Evolutionary conservation across 345 rosid genomes (phyloP), one percentile per base, ranked within the genome.

Genomic region (Psidium guajava): DNA sequence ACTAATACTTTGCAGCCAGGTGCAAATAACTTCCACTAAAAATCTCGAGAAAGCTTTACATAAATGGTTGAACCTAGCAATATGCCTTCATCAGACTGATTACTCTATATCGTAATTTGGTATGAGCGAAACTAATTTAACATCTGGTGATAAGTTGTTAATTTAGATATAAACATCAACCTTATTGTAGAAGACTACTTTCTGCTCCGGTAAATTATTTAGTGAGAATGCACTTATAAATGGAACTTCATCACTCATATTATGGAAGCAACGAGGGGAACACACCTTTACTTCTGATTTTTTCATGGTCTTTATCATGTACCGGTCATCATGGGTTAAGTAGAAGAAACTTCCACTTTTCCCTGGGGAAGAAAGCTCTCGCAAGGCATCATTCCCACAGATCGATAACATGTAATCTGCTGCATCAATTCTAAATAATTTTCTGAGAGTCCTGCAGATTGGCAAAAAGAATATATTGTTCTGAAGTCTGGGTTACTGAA

Each of bases 281-380:
- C 91, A 87, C 86, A 93, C 99, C 91, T 97, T 97, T 24, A 91
- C 96, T 96, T 97, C 99, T 28, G 99, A 94, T 90, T 97, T 97
- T 92, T 92, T 97, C 95, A 97, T 91, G 5, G 99, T 97, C 92
- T 97, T 97, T 81, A 97, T 96, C 99, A 97, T 97, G 93, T 97
- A 97, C 12, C 94, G 92, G 81, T 98, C 98, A 87, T 98, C 99
- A 75, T 94, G 91, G 47, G 99, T 98, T 81, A 98, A 86, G 90
- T 96, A 98, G 90, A 98, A 98, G 85, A 96, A 98, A 85, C 98
- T 95, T 86, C 99, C 99, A 89, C 99, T 98, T 90, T 98, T 98
- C 54, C 99, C 99, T 9, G 99, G 99, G 56, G 99, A 98, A 51
- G 99, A 96, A 74, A 98, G 96, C 92, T 98, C 99, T 83, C 99